These are phyloP conservation scores for Pseudofabraea citricarpa DNA, from an alignment of 2,329 filamentous ascomycete species.

Conservation along the genomic window DNA sequence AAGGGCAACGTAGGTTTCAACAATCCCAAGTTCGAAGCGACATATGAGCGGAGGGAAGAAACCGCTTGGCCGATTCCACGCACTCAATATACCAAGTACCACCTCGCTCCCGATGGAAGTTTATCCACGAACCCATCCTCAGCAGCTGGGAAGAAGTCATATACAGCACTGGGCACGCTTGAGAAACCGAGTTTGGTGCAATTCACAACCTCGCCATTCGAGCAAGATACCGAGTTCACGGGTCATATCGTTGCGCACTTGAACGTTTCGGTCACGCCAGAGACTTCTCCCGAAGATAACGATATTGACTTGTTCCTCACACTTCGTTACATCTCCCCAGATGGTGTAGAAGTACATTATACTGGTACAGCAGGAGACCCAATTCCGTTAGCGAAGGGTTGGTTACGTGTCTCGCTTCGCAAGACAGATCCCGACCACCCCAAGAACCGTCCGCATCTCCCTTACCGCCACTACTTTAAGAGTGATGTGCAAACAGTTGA, in stretches of 20 bases:
- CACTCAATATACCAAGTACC: slow-evolving; percentile 59
- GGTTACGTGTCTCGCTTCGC: slow-evolving; percentile 54
- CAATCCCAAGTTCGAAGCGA: slow-evolving; percentile 53
- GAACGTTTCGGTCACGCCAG: slow-evolving; percentile 42
- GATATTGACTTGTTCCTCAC: slow-evolving; percentile 64
- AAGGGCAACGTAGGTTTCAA: slow-evolving; percentile 66
- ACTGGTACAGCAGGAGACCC: slow-evolving; percentile 62
- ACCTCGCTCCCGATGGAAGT: slow-evolving; percentile 32
- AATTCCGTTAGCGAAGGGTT: slow-evolving; percentile 59
- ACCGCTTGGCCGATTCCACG: slow-evolving; percentile 62
- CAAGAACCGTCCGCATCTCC: slow-evolving; percentile 48
- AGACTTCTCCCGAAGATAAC: slow-evolving; percentile 24
- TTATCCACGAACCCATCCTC: slow-evolving; percentile 7
- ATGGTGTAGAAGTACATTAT: slow-evolving; percentile 55
- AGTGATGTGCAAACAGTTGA: slow-evolving; percentile 51
- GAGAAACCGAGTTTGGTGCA: slow-evolving; percentile 47
- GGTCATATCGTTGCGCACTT: slow-evolving; percentile 61
- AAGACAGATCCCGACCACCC: slow-evolving; percentile 46
- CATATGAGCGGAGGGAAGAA: slow-evolving; percentile 51
- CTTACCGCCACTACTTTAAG: slow-evolving; percentile 53
- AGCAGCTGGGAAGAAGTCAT: slow-evolving; percentile 40
- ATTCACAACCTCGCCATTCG: slow-evolving; percentile 52
- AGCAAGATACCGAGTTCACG: slow-evolving; percentile 61
- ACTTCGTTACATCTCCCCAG: slow-evolving; percentile 50
- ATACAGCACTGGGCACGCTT: slow-evolving; percentile 53